Evolutionary conservation across 2,329 filamentous ascomycete genomes (phyloP).

Genomic region (Zymoseptoria brevis): DNA sequence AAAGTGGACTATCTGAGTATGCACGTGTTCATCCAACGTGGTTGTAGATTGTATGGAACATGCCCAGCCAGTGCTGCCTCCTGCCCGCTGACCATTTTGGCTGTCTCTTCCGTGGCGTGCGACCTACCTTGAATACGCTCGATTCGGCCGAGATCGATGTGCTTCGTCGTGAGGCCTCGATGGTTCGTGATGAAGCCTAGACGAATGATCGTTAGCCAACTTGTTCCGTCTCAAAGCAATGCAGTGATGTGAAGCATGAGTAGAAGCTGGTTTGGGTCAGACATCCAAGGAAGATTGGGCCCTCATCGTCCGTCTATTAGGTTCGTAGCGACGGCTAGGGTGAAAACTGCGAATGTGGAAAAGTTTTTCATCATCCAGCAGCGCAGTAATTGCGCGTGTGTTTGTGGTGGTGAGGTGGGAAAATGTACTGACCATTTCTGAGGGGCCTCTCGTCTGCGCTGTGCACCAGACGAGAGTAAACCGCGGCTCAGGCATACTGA

Average conservation of each 20-base stretch:
- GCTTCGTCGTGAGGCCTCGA: not conserved
- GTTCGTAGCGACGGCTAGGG: conserved; percentile 44
- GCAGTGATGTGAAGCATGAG: conserved; percentile 1
- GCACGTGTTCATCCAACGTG: not conserved
- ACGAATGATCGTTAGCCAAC: not conserved
- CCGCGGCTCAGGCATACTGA: conserved; percentile 1
- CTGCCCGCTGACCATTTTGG: not conserved
- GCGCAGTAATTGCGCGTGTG: conserved; percentile 3
- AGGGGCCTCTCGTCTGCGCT: not conserved
- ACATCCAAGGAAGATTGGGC: conserved; percentile 37
- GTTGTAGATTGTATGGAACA: not conserved
- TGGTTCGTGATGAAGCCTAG: not conserved
- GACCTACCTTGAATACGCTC: not conserved
- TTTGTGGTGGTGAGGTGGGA: not conserved
- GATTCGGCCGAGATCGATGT: not conserved
- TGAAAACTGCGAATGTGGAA: conserved; percentile 84
- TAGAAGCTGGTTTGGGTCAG: conserved; percentile 22
- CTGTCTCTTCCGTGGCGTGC: not conserved
- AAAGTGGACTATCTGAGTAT: not conserved
- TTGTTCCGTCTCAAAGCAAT: not conserved
- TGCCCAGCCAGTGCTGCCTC: not conserved
- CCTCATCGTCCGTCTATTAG: conserved; percentile 33
- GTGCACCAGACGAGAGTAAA: not conserved
- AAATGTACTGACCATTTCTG: conserved; percentile 8
- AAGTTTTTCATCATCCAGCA: conserved; percentile 37